Evolutionary conservation across 2,329 filamentous ascomycete species (phyloP), one percentile per base, ranked within the genome.

Genomic region (Onygenales sp.): DNA sequence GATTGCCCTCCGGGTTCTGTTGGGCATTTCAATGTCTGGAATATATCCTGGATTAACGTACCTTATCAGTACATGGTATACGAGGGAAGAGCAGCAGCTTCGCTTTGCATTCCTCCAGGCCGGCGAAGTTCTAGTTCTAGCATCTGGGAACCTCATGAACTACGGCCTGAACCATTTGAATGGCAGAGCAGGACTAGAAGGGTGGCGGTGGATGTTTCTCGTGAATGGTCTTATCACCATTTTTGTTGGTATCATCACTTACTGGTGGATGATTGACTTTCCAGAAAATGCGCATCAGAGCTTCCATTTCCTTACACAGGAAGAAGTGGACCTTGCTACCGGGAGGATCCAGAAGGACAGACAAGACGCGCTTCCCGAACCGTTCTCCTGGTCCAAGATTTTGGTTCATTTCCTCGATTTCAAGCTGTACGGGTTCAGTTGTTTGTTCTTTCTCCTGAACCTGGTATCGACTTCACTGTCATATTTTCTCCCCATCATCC

Each of bases 221-320:
- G 80, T 86, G 0, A 83, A 86, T 59, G 83, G 84, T 0, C 61
- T 79, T 8, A 80, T 86, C 58, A 77, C 83, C 4, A 75, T 76
- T 55, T 53, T 81, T 21, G 67, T 87, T 17, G 83, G 83, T 2
- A 60, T 84, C 33, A 54, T 76, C 10, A 85, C 83, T 0, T 86
- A 82, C 61, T 84, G 82, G 74, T 86, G 83, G 83, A 85, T 87
- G 70, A 74, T 86, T 42, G 82, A 86, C 61, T 86, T 87, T 57
- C 83, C 83, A 0, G 83, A 86, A 59, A 73, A 81, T 31, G 74
- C 80, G 1, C 72, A 80, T 51, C 68, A 67, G 10, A 82, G 78
- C 49, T 77, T 81, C 58, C 71, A 64, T 59, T 87, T 86, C 61
- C 71, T 86, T 21, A 76, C 74, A 2, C 62, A 73, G 6, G 69